Evolutionary conservation across 2,329 filamentous ascomycete genomes (phyloP).

Genomic region (Penicillium sp.): DNA sequence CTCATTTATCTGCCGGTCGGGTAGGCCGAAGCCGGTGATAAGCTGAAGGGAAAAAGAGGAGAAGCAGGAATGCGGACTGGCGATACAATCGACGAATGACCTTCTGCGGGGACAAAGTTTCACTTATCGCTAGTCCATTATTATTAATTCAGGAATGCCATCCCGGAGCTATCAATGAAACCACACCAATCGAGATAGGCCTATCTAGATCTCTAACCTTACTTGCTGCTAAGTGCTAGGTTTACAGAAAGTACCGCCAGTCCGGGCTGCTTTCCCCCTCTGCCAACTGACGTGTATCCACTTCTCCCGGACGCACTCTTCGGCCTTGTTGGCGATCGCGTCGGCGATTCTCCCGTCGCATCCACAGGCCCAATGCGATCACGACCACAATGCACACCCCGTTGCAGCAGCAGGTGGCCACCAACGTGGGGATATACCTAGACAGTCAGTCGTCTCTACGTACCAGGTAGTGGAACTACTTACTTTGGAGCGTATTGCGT

Average conservation of each 20-base stretch:
- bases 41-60: too few species aligned
- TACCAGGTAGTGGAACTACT: background rate
- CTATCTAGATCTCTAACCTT: too few species aligned
- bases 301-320: constrained; percentile 26
- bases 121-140: too few species aligned
- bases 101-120: too few species aligned
- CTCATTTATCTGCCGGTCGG: too few species aligned
- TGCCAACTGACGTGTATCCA: constrained; percentile 34
- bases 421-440: constrained; percentile 41
- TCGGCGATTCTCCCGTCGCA: constrained; percentile 39
- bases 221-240: too few species aligned
- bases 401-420: constrained; percentile 39
- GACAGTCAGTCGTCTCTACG: background rate
- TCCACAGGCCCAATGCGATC: constrained; percentile 37
- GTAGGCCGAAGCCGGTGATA: too few species aligned
- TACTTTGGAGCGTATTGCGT: constrained; percentile 41
- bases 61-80: too few species aligned
- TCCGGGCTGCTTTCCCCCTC: constrained; percentile 33
- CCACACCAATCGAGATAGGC: too few species aligned
- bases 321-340: constrained; percentile 34
- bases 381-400: constrained; percentile 36
- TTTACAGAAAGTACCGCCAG: constrained; percentile 30
- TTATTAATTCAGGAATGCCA: too few species aligned
- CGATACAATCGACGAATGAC: too few species aligned
- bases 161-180: too few species aligned